These are phyloP conservation scores for Ceratobasidium sp. DNA, from an alignment of 1,284 basidiomycete genomes.

Conservation along the genomic window DNA sequence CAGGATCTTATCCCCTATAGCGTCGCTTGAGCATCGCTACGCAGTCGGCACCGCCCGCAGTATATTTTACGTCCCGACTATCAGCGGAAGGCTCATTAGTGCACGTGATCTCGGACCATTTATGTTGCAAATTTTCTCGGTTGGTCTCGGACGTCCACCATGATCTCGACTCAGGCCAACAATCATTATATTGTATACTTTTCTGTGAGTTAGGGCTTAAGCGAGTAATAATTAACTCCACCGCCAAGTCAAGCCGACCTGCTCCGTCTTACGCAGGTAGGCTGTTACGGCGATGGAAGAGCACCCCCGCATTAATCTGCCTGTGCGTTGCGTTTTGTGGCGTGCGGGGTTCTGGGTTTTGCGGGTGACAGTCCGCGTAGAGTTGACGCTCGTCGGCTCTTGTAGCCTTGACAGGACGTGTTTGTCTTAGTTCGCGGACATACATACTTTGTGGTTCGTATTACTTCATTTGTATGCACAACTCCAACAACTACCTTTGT, in stretches of 20 bases:
- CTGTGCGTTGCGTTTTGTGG: constrained; percentile 24
- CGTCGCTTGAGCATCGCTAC: background rate
- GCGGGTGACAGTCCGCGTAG: constrained; percentile 28
- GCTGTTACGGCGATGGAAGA: constrained; percentile 41
- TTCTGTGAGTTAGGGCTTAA: constrained; percentile 6
- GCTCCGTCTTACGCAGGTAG: constrained; percentile 21
- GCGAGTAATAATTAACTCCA: constrained; percentile 32
- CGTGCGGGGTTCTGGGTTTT: constrained; percentile 27
- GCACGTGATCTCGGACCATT: constrained; percentile 35
- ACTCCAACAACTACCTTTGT: too few species aligned
- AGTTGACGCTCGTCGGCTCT: constrained; percentile 37
- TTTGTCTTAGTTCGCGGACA: constrained; percentile 36
- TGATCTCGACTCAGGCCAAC: constrained; percentile 20
- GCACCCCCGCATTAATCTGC: constrained; percentile 19
- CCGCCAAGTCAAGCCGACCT: constrained; percentile 37
- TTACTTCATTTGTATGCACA: too few species aligned
- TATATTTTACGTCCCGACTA: background rate
- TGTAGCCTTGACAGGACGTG: constrained; percentile 14
- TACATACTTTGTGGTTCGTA: too few species aligned
- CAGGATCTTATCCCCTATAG: background rate
- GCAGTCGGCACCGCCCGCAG: constrained; percentile 33
- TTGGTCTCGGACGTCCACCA: constrained; percentile 24
- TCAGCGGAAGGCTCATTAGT: constrained; percentile 28
- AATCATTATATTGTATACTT: background rate
- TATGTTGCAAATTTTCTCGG: constrained; percentile 37